phyloP scores from a whole-genome alignment of 306 rosid species.

The Heteromeles arbutifolia region DNA sequence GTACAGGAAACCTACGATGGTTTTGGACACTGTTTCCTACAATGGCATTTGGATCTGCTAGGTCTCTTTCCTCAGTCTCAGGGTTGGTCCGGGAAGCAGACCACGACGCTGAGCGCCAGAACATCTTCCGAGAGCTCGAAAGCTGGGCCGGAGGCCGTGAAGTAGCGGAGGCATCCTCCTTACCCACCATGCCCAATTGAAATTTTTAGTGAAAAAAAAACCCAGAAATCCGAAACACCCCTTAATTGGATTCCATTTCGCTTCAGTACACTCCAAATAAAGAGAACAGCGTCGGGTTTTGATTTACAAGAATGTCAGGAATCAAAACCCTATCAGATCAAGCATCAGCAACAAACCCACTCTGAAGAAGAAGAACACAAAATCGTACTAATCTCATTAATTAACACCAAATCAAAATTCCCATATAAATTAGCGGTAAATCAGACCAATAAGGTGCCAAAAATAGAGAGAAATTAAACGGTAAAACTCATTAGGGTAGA shows the following conservation, averaged over 20 bases:
- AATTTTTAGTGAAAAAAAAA: neutral
- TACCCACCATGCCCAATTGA: constrained; percentile 72
- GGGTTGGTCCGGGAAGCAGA: constrained; percentile 68
- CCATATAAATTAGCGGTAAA: neutral
- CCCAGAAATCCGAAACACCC: constrained; percentile 17
- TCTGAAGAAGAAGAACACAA: neutral
- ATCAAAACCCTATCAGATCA: constrained; percentile 36
- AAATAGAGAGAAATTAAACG: neutral
- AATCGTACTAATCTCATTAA: neutral
- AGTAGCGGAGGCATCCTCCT: constrained; percentile 50
- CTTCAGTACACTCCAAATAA: constrained; percentile 7
- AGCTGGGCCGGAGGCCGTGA: constrained; percentile 47
- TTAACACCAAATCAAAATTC: neutral
- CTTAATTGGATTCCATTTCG: constrained; percentile 19
- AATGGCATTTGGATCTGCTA: constrained; percentile 47
- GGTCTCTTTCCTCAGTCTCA: constrained; percentile 34
- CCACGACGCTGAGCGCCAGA: constrained; percentile 91
- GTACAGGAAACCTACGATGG: constrained; percentile 63
- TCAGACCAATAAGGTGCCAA: neutral
- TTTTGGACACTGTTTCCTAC: constrained; percentile 31
- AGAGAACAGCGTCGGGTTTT: constrained; percentile 14
- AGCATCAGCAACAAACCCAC: constrained; percentile 26
- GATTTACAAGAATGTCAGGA: constrained; percentile 17
- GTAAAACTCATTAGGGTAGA: neutral
- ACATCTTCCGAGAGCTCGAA: constrained; percentile 54